phyloP scores from a whole-genome alignment of 2,329 filamentous ascomycete species.

The Aspergillus pseudoglaucus region DNA sequence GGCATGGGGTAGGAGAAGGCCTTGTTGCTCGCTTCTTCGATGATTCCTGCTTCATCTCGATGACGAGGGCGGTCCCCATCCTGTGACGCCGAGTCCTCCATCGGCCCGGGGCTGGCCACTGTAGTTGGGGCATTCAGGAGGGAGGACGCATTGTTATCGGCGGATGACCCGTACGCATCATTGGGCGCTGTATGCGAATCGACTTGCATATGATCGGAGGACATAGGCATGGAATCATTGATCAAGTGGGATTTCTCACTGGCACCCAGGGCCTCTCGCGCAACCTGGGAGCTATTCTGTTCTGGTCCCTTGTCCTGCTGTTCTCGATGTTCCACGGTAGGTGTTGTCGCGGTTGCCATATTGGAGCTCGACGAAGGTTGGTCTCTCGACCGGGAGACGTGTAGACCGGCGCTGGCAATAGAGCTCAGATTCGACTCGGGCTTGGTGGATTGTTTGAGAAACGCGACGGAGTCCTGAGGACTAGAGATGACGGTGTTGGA shows the following conservation, averaged over 20 bases:
- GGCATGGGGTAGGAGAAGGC: constrained; percentile 60
- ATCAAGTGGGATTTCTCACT: constrained; percentile 34
- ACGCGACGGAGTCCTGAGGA: constrained; percentile 25
- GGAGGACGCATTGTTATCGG: constrained; percentile 46
- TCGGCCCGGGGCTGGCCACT: constrained; percentile 42
- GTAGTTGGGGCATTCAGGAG: constrained; percentile 40
- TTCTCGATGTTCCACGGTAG: constrained; percentile 36
- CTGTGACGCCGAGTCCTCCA: constrained; percentile 38
- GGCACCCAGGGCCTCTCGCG: constrained; percentile 35
- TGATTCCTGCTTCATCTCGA: constrained; percentile 31
- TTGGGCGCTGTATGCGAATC: constrained; percentile 47
- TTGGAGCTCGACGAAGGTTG: constrained; percentile 30
- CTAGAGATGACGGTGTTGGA: constrained; percentile 24
- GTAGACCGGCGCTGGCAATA: constrained; percentile 38
- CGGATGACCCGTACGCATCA: constrained; percentile 41
- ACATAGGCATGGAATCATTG: constrained; percentile 45
- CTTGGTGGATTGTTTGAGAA: constrained; percentile 29
- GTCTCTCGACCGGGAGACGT: constrained; percentile 33
- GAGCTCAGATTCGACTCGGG: constrained; percentile 33
- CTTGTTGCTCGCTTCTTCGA: constrained; percentile 43
- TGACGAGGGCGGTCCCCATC: constrained; percentile 37
- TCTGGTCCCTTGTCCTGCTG: constrained; percentile 26
- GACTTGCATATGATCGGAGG: constrained; percentile 37
- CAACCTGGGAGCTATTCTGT: constrained; percentile 35
- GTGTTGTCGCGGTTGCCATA: constrained; percentile 49